Base-by-base conservation (phyloP, 2,329 filamentous ascomycete genomes). In the Exophiala oligosperma region DNA sequence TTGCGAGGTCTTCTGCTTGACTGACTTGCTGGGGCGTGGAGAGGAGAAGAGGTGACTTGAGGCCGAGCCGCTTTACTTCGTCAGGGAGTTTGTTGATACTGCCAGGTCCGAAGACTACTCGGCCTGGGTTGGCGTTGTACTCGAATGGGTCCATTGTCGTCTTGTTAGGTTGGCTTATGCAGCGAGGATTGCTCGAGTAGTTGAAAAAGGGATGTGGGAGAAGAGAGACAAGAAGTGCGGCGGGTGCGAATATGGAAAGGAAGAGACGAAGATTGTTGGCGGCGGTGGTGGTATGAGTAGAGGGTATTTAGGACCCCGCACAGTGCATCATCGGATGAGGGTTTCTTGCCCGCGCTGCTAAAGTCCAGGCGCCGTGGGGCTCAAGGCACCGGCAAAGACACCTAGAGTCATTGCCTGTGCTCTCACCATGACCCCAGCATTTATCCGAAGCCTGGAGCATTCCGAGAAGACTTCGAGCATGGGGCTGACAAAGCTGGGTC, bases 91-190 rank as follows among this genome's bases (percentile, higher is more conserved):
- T 79, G 53, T 79, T 73, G 49, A 85, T 70, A 17, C 78, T 82
- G 50, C 81, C 82, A 49, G 73, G 75, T 60, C 83, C 83, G 66
- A 86, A 85, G 62, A 85, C 71, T 56, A 86, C 79, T 6, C 81
- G 76, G 61, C 73, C 75, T 7, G 82, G 79, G 64, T 80, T 81
- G 46, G 77, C 68, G 57, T 77, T 81, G 71, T 84, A 85, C 65
- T 80, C 80, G 68, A 85, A 84, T 11, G 74, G 66, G n/a, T 81
- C 76, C 80, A 83, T 81, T 38, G 28, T 32, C 7, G 8, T n/a
- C 14, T 29, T 8, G 24, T 17, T 26, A 17, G 9, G 23, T 28
- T 1, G 8, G 3, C 8, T 4, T 12, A 5, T 5, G n/a, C 17
- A 17, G 37, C 2, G 11, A 52, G 14, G 35, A 8, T 24, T 21